phyloP scores from a whole-genome alignment of 1,139 yeast species.

The Candida labiduridarum region DNA sequence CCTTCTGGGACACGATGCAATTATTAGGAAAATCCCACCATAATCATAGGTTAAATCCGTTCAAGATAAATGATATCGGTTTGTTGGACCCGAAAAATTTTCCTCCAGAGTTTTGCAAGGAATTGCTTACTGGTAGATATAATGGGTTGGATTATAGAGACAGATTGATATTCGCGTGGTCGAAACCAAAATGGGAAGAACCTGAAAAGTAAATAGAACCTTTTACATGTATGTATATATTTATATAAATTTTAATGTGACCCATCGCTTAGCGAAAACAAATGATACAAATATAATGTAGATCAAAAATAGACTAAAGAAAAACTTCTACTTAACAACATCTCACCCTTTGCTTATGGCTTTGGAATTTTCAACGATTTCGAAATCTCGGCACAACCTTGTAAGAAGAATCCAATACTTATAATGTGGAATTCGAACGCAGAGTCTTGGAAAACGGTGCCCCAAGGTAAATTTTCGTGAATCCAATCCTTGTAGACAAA shows the following conservation, averaged over 20 bases:
- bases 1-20: slow-evolving; percentile 46
- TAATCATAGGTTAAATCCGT: slow-evolving; percentile 27
- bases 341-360: slow-evolving; percentile 43
- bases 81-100: slow-evolving; percentile 45
- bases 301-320: not conserved
- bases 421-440: slow-evolving; percentile 76
- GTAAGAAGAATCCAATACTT: slow-evolving; percentile 63
- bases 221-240: slow-evolving; percentile 1
- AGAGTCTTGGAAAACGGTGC: slow-evolving; percentile 55
- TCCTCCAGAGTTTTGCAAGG: slow-evolving; percentile 24
- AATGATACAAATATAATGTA: not conserved
- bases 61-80: slow-evolving; percentile 33
- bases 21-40: slow-evolving; percentile 35
- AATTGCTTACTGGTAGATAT: slow-evolving; percentile 29
- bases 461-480: slow-evolving; percentile 64
- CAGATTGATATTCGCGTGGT: slow-evolving; percentile 21
- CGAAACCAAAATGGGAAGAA: slow-evolving; percentile 19
- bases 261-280: not conserved
- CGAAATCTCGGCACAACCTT: slow-evolving; percentile 91
- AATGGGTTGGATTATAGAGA: slow-evolving; percentile 27
- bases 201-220: slow-evolving; percentile 1
- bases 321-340: not conserved
- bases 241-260: not conserved
- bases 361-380: slow-evolving; percentile 91
- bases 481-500: slow-evolving; percentile 55